phyloP scores from a whole-genome alignment of 2,329 filamentous ascomycete genomes.

The Aspergillus intermedius region DNA sequence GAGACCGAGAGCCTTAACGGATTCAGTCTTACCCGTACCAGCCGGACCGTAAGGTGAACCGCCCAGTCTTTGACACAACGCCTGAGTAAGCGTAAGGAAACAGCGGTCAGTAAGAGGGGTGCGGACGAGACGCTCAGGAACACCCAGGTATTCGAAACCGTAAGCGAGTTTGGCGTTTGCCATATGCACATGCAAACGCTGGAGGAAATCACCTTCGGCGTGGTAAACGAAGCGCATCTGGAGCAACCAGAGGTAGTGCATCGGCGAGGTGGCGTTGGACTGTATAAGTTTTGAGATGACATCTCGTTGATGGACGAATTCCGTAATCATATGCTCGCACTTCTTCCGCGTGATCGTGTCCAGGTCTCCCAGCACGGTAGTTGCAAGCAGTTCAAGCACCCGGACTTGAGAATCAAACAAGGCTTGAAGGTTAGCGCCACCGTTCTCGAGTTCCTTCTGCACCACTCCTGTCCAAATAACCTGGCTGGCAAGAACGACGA shows the following conservation, averaged over 20 bases:
- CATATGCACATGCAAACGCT: constrained; percentile 88
- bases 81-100: constrained; percentile 95
- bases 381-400: constrained; percentile 76
- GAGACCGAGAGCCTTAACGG: constrained; percentile 93
- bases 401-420: constrained; percentile 78
- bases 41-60: constrained; percentile 96
- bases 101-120: constrained; percentile 96
- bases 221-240: constrained; percentile 96
- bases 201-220: constrained; percentile 69
- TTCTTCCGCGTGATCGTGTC: constrained; percentile 85
- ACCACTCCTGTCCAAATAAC: constrained; percentile 88
- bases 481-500: constrained; percentile 91
- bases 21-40: constrained; percentile 98
- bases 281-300: constrained; percentile 79
- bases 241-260: constrained; percentile 85
- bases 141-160: constrained; percentile 95
- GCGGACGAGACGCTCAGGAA: constrained; percentile 89
- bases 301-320: constrained; percentile 96
- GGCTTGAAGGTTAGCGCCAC: constrained; percentile 60
- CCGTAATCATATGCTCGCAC: constrained; percentile 97
- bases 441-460: constrained; percentile 66
- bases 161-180: constrained; percentile 93
- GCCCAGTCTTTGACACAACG: constrained; percentile 86
- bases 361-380: constrained; percentile 83
- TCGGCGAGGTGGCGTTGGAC: constrained; percentile 64